A percentile compares a stretch with the other conserved stretches of the same genome.
Evolutionary conservation across 2,329 filamentous ascomycete species (phyloP).

Genomic region (Cytospora leucostoma): DNA sequence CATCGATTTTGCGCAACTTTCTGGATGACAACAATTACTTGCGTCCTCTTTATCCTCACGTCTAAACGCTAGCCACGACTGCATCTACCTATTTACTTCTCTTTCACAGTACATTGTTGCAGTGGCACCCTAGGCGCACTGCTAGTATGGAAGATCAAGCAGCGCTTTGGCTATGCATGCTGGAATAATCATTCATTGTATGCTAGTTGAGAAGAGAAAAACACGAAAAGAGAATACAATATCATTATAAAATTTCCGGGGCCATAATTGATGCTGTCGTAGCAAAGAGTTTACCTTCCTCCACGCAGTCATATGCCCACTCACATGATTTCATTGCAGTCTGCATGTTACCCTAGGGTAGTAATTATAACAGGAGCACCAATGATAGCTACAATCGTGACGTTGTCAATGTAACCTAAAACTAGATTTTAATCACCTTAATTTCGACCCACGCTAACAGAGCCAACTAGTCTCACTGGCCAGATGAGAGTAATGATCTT

Average conservation of each 20-base stretch:
- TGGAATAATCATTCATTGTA: background rate
- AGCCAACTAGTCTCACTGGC: no score
- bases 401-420: no score
- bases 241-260: background rate
- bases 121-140: conserved; percentile 4
- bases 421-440: no score
- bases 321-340: no score
- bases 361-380: no score
- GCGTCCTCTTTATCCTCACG: background rate
- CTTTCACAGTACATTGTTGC: background rate
- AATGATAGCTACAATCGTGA: no score
- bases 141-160: background rate
- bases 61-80: background rate
- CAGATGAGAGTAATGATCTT: no score
- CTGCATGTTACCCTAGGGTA: no score
- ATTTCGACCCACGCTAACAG: no score
- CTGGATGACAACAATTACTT: background rate
- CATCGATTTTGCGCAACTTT: background rate
- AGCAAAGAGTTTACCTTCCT: background rate
- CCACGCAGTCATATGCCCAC: no score
- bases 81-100: background rate
- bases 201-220: background rate
- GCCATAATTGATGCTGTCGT: background rate
- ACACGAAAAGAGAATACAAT: background rate
- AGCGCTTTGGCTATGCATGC: background rate